Conservation (phyloP, 2,329 filamentous ascomycete species). For the Ophiocordyceps polyrhachis-furcata region DNA sequence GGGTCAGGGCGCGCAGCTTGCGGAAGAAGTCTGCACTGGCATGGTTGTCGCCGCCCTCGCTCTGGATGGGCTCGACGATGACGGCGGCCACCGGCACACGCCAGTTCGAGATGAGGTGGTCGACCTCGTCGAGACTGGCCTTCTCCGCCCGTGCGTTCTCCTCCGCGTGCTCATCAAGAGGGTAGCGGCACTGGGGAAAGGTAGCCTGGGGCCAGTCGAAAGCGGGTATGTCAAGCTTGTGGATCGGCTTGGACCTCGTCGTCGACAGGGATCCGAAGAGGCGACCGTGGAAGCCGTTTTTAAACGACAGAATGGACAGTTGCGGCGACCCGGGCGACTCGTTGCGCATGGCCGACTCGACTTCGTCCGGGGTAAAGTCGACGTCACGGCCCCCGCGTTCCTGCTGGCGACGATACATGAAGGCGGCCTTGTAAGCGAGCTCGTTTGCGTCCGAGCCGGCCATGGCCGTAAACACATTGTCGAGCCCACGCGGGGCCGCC, state of each 20-base stretch:
- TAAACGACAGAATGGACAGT: conserved; percentile 78
- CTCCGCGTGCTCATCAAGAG: conserved; percentile 56
- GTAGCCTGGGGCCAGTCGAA: conserved; percentile 89
- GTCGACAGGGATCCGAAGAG: conserved; percentile 77
- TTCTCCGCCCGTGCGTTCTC: conserved; percentile 74
- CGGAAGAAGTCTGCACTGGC: conserved; percentile 76
- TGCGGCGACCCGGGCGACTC: conserved; percentile 53
- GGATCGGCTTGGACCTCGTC: conserved; percentile 81
- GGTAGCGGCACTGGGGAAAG: conserved; percentile 75
- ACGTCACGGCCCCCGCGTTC: conserved; percentile 61
- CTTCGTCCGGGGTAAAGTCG: conserved; percentile 65
- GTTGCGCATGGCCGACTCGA: conserved; percentile 62
- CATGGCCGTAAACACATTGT: conserved; percentile 83
- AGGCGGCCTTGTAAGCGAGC: conserved; percentile 85
- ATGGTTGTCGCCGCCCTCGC: conserved; percentile 89
- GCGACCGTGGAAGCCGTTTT: conserved; percentile 74
- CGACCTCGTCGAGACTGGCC: conserved; percentile 64
- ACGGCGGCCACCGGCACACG: conserved; percentile 66
- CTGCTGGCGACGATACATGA: conserved; percentile 74
- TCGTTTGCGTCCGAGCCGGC: conserved; percentile 87
- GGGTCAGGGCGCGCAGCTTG: conserved; percentile 61
- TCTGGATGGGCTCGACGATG: conserved; percentile 80
- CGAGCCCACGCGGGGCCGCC: conserved; percentile 63
- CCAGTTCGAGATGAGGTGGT: conserved; percentile 62
- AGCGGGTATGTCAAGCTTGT: conserved; percentile 86